phyloP scores from a whole-genome alignment of 2,329 filamentous ascomycete species.

The Ophiostoma piceae region DNA sequence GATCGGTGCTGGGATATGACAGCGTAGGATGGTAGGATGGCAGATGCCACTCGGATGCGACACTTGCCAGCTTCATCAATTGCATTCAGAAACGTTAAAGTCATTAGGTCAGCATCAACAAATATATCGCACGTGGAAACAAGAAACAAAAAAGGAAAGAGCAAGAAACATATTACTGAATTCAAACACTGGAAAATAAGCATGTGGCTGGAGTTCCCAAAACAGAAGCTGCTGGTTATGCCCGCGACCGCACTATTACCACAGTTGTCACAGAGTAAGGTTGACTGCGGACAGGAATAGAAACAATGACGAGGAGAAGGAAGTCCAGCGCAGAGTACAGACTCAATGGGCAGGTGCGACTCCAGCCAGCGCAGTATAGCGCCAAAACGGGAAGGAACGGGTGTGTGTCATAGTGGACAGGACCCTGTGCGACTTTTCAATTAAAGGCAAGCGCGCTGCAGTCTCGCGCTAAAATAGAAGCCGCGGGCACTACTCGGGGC shows the following conservation, averaged over 20 bases:
- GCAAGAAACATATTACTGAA: neutral
- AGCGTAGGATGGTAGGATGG: neutral
- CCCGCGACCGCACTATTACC: neutral
- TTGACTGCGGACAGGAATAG: conserved; percentile 20
- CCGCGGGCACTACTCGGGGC: conserved; percentile 19
- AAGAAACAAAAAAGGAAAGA: neutral
- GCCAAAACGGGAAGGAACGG: neutral
- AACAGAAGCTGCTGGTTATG: conserved; percentile 6
- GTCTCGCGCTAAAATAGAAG: conserved; percentile 15
- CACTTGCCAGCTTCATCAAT: neutral
- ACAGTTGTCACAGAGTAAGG: conserved; percentile 1
- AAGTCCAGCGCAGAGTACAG: neutral
- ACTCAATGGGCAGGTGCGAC: neutral
- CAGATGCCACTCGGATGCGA: neutral
- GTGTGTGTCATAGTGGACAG: too few relatives aligned
- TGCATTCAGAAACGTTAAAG: neutral
- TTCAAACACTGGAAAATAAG: neutral
- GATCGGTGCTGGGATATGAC: conserved; percentile 1
- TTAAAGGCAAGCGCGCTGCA: neutral
- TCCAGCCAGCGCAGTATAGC: neutral
- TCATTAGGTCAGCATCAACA: neutral
- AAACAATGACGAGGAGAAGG: conserved; percentile 22
- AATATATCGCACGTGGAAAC: neutral
- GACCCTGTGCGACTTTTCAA: neutral
- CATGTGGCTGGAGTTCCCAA: neutral